Conservation (phyloP, 176 grass and related monocot species). For the Juncus inflexus region DNA sequence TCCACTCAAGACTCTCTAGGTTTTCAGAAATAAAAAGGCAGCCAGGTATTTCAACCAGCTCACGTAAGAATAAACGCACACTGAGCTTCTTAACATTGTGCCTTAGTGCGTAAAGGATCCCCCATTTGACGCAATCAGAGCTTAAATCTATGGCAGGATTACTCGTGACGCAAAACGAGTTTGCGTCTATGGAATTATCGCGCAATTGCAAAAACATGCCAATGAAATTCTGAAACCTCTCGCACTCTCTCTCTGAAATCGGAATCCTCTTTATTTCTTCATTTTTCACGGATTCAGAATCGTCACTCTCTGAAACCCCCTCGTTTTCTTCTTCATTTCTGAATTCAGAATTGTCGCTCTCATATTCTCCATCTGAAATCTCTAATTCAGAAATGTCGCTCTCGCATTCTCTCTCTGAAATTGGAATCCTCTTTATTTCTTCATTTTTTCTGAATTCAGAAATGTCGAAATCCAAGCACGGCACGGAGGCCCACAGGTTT, state of each 20-base stretch:
- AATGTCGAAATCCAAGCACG: not conserved
- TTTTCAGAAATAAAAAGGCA: not conserved
- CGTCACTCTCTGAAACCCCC: too few relatives aligned
- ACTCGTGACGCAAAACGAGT: not conserved
- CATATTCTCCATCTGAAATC: too few relatives aligned
- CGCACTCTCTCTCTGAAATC: not conserved
- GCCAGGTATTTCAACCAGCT: not conserved
- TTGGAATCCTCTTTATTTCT: too few relatives aligned
- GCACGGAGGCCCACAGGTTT: not conserved
- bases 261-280: too few relatives aligned
- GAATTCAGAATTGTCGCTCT: too few relatives aligned
- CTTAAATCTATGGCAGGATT: not conserved
- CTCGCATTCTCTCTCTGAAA: too few relatives aligned
- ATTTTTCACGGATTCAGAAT: too few relatives aligned
- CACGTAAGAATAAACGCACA: not conserved
- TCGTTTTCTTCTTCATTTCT: too few relatives aligned
- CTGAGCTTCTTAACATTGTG: not conserved
- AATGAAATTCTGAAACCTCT: not conserved
- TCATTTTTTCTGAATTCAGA: not conserved
- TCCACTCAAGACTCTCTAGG: not conserved
- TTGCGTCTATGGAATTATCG: not conserved
- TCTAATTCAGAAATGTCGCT: too few relatives aligned
- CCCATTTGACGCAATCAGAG: not conserved
- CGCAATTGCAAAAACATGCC: not conserved
- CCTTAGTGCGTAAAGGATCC: not conserved